These are phyloP conservation scores for Candida glaebosa DNA, from an alignment of 805 yeast species.

Conservation along the genomic window DNA sequence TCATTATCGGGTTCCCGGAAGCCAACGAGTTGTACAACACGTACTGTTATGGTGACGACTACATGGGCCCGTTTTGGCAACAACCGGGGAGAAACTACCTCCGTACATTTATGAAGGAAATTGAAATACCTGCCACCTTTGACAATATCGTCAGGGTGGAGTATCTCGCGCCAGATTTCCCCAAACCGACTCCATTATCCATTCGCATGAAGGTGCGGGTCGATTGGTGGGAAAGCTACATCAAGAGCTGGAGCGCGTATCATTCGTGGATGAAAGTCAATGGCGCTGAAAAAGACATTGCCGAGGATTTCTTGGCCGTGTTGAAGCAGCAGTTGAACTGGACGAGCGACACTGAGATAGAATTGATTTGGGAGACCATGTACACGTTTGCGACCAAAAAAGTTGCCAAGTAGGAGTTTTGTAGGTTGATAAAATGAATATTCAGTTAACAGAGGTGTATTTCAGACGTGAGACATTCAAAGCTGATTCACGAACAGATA, in stretches of 20 bases:
- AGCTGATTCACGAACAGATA: no score
- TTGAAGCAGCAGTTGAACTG: constrained; percentile 44
- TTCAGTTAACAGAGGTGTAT: no score
- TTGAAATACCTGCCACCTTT: constrained; percentile 32
- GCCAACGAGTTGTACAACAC: constrained; percentile 54
- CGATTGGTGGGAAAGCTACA: constrained; percentile 21
- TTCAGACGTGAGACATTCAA: no score
- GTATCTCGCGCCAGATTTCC: constrained; percentile 18
- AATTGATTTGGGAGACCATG: constrained; percentile 55
- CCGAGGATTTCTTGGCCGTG: constrained; percentile 44
- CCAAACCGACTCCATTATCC: constrained; percentile 8
- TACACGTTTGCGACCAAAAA: constrained; percentile 44
- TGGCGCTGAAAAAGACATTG: constrained; percentile 40
- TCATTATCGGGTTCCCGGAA: constrained; percentile 47
- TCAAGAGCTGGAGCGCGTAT: constrained; percentile 37
- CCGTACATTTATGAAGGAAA: constrained; percentile 33
- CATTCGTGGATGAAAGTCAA: constrained; percentile 34
- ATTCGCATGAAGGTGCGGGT: constrained; percentile 13
- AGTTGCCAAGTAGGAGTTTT: no score
- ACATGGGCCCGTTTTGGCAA: constrained; percentile 48
- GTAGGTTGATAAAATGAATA: no score
- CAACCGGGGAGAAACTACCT: constrained; percentile 45
- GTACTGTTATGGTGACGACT: constrained; percentile 43
- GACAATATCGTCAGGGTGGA: constrained; percentile 22
- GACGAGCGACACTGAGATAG: constrained; percentile 38